A percentile compares a stretch with the other conserved stretches of the same genome.
Conservation (phyloP, 2,329 filamentous ascomycete species). For the Pyricularia sp. region DNA sequence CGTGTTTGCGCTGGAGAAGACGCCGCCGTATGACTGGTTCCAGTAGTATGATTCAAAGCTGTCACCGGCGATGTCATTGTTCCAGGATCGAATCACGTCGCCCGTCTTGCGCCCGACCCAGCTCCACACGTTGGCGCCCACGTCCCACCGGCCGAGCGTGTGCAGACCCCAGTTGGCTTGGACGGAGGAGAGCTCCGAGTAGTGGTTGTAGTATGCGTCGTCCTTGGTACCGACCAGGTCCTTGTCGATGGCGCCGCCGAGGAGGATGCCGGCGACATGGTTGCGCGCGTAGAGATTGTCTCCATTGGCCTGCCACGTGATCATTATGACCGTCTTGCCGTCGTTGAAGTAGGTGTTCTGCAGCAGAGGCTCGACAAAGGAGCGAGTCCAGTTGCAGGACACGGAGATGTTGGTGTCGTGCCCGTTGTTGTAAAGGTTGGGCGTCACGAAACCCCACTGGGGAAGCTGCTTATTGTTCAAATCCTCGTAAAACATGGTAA, state of each 20-base stretch:
- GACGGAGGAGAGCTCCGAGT: conserved; percentile 54
- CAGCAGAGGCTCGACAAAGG: conserved; percentile 59
- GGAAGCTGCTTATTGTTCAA: conserved; percentile 49
- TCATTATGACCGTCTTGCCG: conserved; percentile 53
- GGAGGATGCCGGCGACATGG: conserved; percentile 54
- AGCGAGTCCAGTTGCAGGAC: conserved; percentile 54
- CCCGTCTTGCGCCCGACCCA: conserved; percentile 48
- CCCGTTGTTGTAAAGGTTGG: conserved; percentile 64
- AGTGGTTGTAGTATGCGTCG: conserved; percentile 58
- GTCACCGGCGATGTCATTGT: background rate
- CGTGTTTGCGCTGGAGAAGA: conserved; percentile 12
- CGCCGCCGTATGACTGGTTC: conserved; percentile 17
- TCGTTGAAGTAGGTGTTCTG: conserved; percentile 57
- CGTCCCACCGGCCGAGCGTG: conserved; percentile 59
- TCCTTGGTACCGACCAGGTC: conserved; percentile 57
- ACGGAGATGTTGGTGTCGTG: conserved; percentile 61
- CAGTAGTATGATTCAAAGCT: conserved; percentile 10
- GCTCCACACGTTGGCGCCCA: conserved; percentile 56
- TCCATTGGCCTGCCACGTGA: conserved; percentile 37
- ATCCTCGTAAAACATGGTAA: conserved; percentile 56
- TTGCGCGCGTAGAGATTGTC: conserved; percentile 37
- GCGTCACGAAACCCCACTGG: conserved; percentile 60
- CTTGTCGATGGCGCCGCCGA: conserved; percentile 60
- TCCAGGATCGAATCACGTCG: conserved; percentile 24
- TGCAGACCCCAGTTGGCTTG: conserved; percentile 57